Evolutionary conservation across 2,329 filamentous ascomycete species (phyloP).

Genomic region (Hawksworthiomyces lignivorus): DNA sequence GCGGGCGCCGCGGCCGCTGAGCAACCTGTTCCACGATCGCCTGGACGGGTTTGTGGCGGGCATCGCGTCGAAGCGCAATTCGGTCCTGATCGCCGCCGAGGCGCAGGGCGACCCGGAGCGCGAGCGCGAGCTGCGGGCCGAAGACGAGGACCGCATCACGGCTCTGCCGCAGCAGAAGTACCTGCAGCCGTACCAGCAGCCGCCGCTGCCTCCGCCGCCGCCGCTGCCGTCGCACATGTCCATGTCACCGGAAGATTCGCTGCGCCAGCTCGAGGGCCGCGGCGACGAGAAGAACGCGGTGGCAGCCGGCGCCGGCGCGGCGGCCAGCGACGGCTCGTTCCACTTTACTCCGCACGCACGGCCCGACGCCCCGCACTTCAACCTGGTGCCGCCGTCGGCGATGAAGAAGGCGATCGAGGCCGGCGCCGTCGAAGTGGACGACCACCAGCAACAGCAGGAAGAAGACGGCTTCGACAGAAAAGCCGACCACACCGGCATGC

Average conservation of each 20-base stretch:
- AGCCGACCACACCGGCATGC: constrained; percentile 15
- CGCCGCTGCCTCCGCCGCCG: constrained; percentile 25
- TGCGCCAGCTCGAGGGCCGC: constrained; percentile 41
- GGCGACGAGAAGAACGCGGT: constrained; percentile 20
- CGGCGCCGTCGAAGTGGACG: constrained; percentile 12
- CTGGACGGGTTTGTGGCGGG: constrained; percentile 82
- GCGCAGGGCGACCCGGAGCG: constrained; percentile 71
- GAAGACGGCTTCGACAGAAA: constrained; percentile 11
- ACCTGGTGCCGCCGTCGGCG: constrained; percentile 38
- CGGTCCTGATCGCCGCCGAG: constrained; percentile 72
- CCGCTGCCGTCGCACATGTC: constrained; percentile 13
- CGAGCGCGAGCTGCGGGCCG: constrained; percentile 69
- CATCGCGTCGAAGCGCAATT: constrained; percentile 80
- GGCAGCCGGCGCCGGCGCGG: constrained; percentile 25
- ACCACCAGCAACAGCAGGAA: constrained; percentile 5
- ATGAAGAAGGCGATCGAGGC: constrained; percentile 7
- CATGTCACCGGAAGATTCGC: constrained; percentile 34
- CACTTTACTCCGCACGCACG: constrained; percentile 50
- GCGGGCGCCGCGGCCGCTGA: constrained; percentile 56
- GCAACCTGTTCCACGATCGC: constrained; percentile 73
- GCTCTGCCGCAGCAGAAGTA: constrained; percentile 66
- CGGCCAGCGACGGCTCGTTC: constrained; percentile 35
- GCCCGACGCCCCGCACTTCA: constrained; percentile 48
- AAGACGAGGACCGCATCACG: constrained; percentile 79
- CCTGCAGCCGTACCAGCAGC: constrained; percentile 45